Evolutionary conservation across 129 eudicot genomes (phyloP).

Genomic region (Centella asiatica): DNA sequence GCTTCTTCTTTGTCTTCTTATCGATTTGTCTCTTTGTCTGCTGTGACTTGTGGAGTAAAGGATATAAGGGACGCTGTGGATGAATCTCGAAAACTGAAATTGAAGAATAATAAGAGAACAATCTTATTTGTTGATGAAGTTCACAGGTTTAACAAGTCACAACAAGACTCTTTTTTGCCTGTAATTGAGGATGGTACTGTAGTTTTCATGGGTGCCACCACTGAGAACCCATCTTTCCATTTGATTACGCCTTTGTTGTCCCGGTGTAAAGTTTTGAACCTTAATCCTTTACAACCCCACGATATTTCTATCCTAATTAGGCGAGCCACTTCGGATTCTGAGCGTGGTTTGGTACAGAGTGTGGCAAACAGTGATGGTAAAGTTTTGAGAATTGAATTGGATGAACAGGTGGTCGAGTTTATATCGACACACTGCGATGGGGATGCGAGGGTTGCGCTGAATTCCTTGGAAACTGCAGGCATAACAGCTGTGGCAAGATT

Average conservation of each 20-base stretch:
- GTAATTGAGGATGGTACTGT: constrained; percentile 88
- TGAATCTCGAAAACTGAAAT: constrained; percentile 47
- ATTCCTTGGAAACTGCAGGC: constrained; percentile 66
- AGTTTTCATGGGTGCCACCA: constrained; percentile 81
- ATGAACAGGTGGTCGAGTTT: constrained; percentile 38
- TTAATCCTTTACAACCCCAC: constrained; percentile 46
- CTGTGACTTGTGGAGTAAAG: constrained; percentile 78
- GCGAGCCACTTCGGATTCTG: constrained; percentile 45
- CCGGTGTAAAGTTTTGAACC: constrained; percentile 64
- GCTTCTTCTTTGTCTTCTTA: constrained; percentile 15
- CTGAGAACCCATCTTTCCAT: constrained; percentile 92
- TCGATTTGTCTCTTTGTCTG: constrained; percentile 61
- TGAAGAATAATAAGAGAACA: constrained; percentile 30
- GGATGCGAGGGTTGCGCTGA: constrained; percentile 83
- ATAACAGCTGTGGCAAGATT: constrained; percentile 41
- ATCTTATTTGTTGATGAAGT: constrained; percentile 87
- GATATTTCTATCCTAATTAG: constrained; percentile 37
- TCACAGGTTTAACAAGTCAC: constrained; percentile 88
- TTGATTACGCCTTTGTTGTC: constrained; percentile 77
- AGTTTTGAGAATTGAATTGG: constrained; percentile 20
- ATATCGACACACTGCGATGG: constrained; percentile 67
- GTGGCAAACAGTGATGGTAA: constrained; percentile 2
- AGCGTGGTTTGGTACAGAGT: constrained; percentile 40
- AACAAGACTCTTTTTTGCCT: constrained; percentile 77
- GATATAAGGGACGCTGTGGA: constrained; percentile 87